Conservation (phyloP, 345 rosid species). For the Hirschfeldia incana region DNA sequence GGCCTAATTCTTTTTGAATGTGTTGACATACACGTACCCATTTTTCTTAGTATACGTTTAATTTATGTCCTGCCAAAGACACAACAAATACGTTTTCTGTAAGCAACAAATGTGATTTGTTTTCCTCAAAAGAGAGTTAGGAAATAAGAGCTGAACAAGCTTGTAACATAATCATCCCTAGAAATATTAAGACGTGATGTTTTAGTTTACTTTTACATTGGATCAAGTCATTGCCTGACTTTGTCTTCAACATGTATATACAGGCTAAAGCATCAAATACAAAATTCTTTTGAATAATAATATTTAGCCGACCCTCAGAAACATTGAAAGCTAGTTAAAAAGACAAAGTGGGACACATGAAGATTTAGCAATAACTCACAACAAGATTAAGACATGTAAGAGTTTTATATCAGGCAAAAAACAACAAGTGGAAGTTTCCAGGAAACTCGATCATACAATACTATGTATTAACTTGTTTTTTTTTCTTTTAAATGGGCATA, state of each 20-base stretch:
- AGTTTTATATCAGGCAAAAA: neutral
- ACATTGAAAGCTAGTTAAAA: slow-evolving; percentile 1
- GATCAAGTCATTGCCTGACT: slow-evolving; percentile 35
- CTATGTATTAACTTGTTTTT: neutral
- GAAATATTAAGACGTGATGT: slow-evolving; percentile 17
- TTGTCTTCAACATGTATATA: slow-evolving; percentile 20
- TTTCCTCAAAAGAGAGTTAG: neutral
- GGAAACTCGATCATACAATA: neutral
- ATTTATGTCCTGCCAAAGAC: slow-evolving; percentile 33
- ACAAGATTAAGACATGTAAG: neutral
- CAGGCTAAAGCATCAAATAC: slow-evolving; percentile 18
- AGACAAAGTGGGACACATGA: slow-evolving; percentile 16
- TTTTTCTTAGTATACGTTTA: slow-evolving; percentile 29
- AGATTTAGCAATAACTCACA: neutral
- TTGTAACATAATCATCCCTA: neutral
- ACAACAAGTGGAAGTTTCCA: neutral
- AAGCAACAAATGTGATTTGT: neutral
- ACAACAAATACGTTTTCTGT: neutral
- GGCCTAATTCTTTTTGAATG: slow-evolving; percentile 40
- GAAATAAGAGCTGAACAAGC: slow-evolving; percentile 2
- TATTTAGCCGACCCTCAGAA: slow-evolving; percentile 8
- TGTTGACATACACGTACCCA: slow-evolving; percentile 77
- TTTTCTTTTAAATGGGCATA: neutral
- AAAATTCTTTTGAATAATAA: slow-evolving; percentile 4
- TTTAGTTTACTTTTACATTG: slow-evolving; percentile 23